A percentile compares a stretch with the other conserved stretches of the same genome.
phyloP scores from a whole-genome alignment of 179 eudicot species.

The Patellifolia procumbens region DNA sequence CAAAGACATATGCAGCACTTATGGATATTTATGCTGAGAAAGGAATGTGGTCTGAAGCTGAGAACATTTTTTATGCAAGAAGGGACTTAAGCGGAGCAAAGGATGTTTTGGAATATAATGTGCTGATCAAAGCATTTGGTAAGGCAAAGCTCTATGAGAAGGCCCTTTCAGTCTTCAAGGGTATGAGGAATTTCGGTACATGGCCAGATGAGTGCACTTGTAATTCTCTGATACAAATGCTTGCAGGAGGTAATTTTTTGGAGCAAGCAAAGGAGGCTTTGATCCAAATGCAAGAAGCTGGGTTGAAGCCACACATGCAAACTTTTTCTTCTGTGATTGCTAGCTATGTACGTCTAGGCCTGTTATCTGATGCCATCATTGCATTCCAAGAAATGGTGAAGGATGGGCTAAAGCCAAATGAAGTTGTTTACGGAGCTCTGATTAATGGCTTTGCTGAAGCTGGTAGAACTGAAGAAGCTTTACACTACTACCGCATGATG shows the following conservation, averaged over 20 bases:
- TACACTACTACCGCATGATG: slow-evolving; percentile 60
- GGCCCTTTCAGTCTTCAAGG: slow-evolving; percentile 65
- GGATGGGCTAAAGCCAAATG: slow-evolving; percentile 62
- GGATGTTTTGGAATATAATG: slow-evolving; percentile 73
- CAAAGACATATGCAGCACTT: slow-evolving; percentile 62
- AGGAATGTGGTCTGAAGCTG: slow-evolving; percentile 82
- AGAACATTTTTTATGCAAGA: slow-evolving; percentile 57
- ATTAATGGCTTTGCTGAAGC: slow-evolving; percentile 70
- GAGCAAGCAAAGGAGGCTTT: slow-evolving; percentile 65
- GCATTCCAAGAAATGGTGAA: slow-evolving; percentile 58
- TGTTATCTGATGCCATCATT: slow-evolving; percentile 54
- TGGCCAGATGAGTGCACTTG: slow-evolving; percentile 92
- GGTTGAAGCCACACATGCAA: slow-evolving; percentile 53
- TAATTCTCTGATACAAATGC: slow-evolving; percentile 81
- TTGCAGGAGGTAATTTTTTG: slow-evolving; percentile 62
- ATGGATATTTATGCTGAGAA: slow-evolving; percentile 79
- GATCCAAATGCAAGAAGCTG: slow-evolving; percentile 65
- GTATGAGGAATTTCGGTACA: slow-evolving; percentile 71
- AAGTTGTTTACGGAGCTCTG: slow-evolving; percentile 73
- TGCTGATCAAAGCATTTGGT: slow-evolving; percentile 84
- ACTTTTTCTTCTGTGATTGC: slow-evolving; percentile 68
- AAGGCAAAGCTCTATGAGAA: slow-evolving; percentile 68
- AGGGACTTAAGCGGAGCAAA: slow-evolving; percentile 46
- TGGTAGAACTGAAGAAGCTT: slow-evolving; percentile 62
- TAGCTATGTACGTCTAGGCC: slow-evolving; percentile 53